Evolutionary conservation across 2,329 filamentous ascomycete species (phyloP).

Genomic region (Calonectria pseudoturangicola): DNA sequence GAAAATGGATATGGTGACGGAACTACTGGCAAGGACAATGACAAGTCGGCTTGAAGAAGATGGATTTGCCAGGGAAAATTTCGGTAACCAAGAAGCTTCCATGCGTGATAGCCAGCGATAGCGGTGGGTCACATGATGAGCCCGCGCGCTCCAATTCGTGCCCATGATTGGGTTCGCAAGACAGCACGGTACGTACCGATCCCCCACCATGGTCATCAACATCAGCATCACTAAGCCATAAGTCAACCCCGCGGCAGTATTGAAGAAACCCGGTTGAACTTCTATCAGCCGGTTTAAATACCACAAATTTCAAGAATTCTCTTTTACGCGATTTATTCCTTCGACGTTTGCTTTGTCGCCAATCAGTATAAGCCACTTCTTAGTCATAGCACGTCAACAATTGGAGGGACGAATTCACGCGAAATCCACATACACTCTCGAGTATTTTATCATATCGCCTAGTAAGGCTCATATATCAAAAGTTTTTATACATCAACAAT

Average conservation of each 20-base stretch:
- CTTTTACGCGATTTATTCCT: neutral
- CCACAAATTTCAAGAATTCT: too few species aligned
- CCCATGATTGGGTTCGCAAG: neutral
- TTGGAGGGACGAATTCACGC: neutral
- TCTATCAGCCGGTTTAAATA: neutral
- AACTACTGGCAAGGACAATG: neutral
- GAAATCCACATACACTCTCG: conserved; percentile 9
- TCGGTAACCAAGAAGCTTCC: conserved; percentile 44
- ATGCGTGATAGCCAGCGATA: conserved; percentile 42
- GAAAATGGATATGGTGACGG: neutral
- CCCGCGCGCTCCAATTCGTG: conserved; percentile 8
- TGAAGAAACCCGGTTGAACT: neutral
- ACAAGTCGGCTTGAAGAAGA: conserved; percentile 29
- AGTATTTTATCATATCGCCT: neutral
- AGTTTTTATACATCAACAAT: neutral
- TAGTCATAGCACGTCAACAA: neutral
- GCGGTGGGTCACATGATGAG: conserved; percentile 54
- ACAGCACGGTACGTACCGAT: neutral
- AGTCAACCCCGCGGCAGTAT: neutral
- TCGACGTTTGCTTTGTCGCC: neutral
- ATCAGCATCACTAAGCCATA: conserved; percentile 21
- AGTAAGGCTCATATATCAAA: neutral
- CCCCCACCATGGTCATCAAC: conserved; percentile 25
- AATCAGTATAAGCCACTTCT: neutral
- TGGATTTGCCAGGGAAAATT: conserved; percentile 49